Evolutionary conservation across 1,284 basidiomycete genomes (phyloP).

Genomic region (Cryptococcus jaspeensis): DNA sequence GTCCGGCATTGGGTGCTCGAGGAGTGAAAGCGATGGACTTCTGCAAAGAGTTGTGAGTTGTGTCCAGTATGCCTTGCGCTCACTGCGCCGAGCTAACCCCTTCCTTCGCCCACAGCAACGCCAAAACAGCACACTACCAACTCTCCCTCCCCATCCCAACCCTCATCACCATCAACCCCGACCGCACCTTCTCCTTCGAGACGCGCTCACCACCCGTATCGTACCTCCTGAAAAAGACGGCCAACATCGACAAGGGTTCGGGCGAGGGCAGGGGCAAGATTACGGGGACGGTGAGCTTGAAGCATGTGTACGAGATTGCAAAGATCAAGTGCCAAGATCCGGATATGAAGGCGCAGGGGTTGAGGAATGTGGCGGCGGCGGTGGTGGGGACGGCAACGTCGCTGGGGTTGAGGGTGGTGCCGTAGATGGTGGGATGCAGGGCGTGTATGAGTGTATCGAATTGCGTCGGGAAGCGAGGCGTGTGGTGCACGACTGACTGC

Average conservation of each 20-base stretch:
- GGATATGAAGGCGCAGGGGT: slow-evolving; percentile 74
- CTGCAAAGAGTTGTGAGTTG: slow-evolving; percentile 78
- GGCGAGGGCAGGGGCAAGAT: slow-evolving; percentile 40
- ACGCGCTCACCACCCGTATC: slow-evolving; percentile 87
- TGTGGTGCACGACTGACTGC: too few species aligned
- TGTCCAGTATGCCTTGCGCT: background rate
- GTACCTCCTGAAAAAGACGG: slow-evolving; percentile 90
- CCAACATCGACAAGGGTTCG: slow-evolving; percentile 89
- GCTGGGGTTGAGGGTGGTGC: slow-evolving; percentile 81
- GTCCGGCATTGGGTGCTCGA: slow-evolving; percentile 93
- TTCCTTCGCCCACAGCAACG: slow-evolving; percentile 62
- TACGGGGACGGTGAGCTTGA: slow-evolving; percentile 81
- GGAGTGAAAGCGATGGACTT: slow-evolving; percentile 99
- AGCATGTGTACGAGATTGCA: slow-evolving; percentile 98
- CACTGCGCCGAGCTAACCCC: background rate
- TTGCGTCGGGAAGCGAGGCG: too few species aligned
- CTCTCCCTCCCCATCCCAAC: slow-evolving; percentile 87
- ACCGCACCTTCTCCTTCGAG: slow-evolving; percentile 90
- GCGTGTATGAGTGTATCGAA: too few species aligned
- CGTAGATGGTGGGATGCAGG: slow-evolving; percentile 51
- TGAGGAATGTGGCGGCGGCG: slow-evolving; percentile 83
- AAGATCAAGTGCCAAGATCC: slow-evolving; percentile 93
- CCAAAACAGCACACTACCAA: slow-evolving; percentile 81
- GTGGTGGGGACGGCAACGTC: slow-evolving; percentile 80
- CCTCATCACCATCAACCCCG: slow-evolving; percentile 86